Base-by-base conservation (phyloP, 2,329 filamentous ascomycete genomes). In the Talaromyces verruculosus region DNA sequence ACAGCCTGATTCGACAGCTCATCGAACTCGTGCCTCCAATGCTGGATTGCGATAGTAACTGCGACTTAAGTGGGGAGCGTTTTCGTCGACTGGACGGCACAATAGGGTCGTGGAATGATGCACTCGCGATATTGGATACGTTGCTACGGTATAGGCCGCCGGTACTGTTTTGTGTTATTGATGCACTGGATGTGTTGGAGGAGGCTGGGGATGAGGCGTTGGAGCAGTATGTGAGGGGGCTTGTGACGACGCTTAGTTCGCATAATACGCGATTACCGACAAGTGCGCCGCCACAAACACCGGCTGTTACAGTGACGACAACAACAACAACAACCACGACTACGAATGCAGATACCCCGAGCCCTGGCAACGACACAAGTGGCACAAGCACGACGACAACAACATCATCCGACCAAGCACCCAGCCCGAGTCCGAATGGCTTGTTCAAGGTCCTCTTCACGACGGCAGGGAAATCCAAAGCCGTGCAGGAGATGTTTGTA, bases 1-100 rank as follows among this genome's bases (percentile, higher is more conserved):
- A 79, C 66, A 79, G 77, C 66, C 61, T 79, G 19, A 77, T 79
- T 33, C 76, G 77, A 10, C 77, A 79, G 65, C 65, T 79, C 61
- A 74, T 79, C 28, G 75, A 79, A 63, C 72, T 71, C 37, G 67
- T 76, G 13, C 77, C 77, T 10, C 76, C 76, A 0, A 73, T 78
- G 25, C 68, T 78, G 33, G 75, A 78, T 63, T 75, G 74, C 35
- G 73, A 78, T 35, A 70, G 73, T 13, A 69, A 73, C 10, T 73
- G 75, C 49, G 74, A 77, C 59, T 67, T 79, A n/a, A 76, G 72
- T 33, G 69, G 71, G 1, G 77, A 79, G 59, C 74, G 76, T 2
- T 77, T 79, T 39, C 71, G 69, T 8, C 70, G 70, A 7, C 64
- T 79, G 19, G 72, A 78, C 43, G 77, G 76, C 51, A 77, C 74